Percentiles rank a stretch among this genome's conserved stretches.
Evolutionary conservation across 768 basidiomycete genomes (phyloP).

Genomic region (Amyloporia xantha): DNA sequence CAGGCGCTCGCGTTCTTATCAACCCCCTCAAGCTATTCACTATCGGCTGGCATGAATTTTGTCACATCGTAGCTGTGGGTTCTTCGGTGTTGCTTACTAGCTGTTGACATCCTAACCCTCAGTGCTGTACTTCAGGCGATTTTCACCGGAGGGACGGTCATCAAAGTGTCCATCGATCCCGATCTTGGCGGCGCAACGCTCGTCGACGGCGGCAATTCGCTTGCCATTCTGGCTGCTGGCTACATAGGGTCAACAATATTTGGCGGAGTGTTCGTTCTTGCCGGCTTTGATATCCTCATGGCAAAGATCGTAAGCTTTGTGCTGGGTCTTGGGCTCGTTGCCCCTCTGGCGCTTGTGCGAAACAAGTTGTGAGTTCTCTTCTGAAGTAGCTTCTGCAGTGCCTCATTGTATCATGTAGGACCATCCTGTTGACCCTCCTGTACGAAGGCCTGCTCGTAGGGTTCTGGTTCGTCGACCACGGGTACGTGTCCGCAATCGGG

Average conservation of each 20-base stretch:
- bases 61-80: conserved; percentile 72
- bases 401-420: conserved; percentile 47
- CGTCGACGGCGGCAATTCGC: conserved; percentile 70
- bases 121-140: conserved; percentile 48
- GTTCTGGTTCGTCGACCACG: conserved; percentile 95
- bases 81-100: no score
- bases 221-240: conserved; percentile 68
- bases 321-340: conserved; percentile 78
- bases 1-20: conserved; percentile 70
- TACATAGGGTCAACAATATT: conserved; percentile 80
- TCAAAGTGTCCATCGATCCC: conserved; percentile 80
- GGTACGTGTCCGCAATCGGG: conserved; percentile 37
- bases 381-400: not conserved
- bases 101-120: conserved; percentile 7
- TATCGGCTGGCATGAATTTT: conserved; percentile 86
- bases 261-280: conserved; percentile 77
- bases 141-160: conserved; percentile 70
- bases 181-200: conserved; percentile 70
- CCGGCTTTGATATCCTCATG: conserved; percentile 83
- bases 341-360: conserved; percentile 78
- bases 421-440: conserved; percentile 71
- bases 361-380: conserved; percentile 71
- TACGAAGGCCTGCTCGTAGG: conserved; percentile 87
- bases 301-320: conserved; percentile 92
- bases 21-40: conserved; percentile 83